These are phyloP conservation scores for Suhomyces guaymorum DNA, from an alignment of 1,139 yeast species.

Conservation along the genomic window DNA sequence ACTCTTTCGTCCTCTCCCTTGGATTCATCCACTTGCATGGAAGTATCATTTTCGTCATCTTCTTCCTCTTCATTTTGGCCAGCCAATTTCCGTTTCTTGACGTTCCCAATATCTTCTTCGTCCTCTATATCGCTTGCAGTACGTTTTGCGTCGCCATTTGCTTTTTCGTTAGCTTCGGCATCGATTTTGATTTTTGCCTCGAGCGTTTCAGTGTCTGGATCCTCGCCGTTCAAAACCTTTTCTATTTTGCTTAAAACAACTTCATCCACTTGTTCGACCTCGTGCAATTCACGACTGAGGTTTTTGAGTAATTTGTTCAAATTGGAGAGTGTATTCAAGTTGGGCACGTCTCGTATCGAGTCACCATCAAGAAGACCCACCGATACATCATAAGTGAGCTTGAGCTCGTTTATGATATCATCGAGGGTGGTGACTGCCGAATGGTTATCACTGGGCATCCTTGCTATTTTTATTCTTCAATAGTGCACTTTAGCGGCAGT, in stretches of 20 bases:
- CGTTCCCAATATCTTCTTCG: slow-evolving; percentile 7
- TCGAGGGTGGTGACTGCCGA: slow-evolving; percentile 48
- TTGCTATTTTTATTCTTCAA: no score
- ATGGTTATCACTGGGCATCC: slow-evolving; percentile 9
- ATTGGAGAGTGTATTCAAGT: slow-evolving; percentile 43
- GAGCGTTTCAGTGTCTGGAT: slow-evolving; percentile 12
- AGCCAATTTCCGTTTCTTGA: slow-evolving; percentile 6
- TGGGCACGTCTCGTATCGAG: slow-evolving; percentile 49
- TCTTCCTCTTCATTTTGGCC: not conserved
- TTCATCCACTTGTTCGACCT: slow-evolving; percentile 48
- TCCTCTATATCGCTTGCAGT: slow-evolving; percentile 4
- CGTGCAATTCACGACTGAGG: slow-evolving; percentile 50
- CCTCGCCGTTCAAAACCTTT: slow-evolving; percentile 16
- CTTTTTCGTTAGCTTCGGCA: slow-evolving; percentile 14
- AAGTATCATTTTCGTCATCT: slow-evolving; percentile 1
- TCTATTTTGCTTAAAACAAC: slow-evolving; percentile 31
- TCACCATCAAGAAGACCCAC: slow-evolving; percentile 65
- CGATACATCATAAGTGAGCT: slow-evolving; percentile 57
- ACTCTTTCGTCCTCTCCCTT: slow-evolving; percentile 15
- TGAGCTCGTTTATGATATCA: slow-evolving; percentile 53
- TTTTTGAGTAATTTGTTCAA: slow-evolving; percentile 50
- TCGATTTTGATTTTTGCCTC: slow-evolving; percentile 16
- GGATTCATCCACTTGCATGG: slow-evolving; percentile 5
- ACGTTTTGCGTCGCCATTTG: slow-evolving; percentile 9
- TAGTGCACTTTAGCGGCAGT: no score